These are phyloP conservation scores for Lotmaria passim DNA, from an alignment of 208 protist species.

Conservation along the genomic window DNA sequence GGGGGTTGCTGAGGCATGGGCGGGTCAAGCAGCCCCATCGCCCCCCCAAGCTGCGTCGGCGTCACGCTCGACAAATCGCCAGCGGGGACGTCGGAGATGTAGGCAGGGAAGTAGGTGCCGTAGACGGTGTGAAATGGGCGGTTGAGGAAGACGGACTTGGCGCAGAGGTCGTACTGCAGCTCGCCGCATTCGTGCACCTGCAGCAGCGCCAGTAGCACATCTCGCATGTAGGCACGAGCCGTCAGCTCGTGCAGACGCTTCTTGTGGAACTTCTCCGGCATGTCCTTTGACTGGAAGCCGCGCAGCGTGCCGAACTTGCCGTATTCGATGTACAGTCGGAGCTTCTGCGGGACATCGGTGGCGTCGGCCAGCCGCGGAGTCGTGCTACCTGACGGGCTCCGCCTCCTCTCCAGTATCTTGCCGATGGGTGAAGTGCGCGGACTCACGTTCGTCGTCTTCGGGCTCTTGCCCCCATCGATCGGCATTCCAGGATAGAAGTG, in stretches of 20 bases:
- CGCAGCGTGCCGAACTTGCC: slow-evolving; percentile 66
- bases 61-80: slow-evolving; percentile 48
- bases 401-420: slow-evolving; percentile 6
- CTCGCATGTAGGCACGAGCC: slow-evolving; percentile 68
- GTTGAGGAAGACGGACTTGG: slow-evolving; percentile 64
- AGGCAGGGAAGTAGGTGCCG: slow-evolving; percentile 70
- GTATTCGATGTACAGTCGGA: slow-evolving; percentile 80
- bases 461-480: neutral
- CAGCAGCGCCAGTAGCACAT: slow-evolving; percentile 82
- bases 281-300: slow-evolving; percentile 50
- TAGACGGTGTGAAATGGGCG: slow-evolving; percentile 58
- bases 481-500: slow-evolving; percentile 23
- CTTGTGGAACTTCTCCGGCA: slow-evolving; percentile 54
- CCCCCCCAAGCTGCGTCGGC: slow-evolving; percentile 35
- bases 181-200: slow-evolving; percentile 74
- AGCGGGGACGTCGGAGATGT: slow-evolving; percentile 74
- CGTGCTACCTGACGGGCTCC: neutral
- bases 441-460: neutral
- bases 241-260: slow-evolving; percentile 77
- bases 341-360: slow-evolving; percentile 13
- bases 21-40: slow-evolving; percentile 42
- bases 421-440: neutral
- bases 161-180: slow-evolving; percentile 79
- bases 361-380: neutral
- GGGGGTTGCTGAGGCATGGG: slow-evolving; percentile 23